Evolutionary conservation across 805 yeast genomes (phyloP), one percentile per base, ranked within the genome.

Genomic region (Nakazawaea ernobii): DNA sequence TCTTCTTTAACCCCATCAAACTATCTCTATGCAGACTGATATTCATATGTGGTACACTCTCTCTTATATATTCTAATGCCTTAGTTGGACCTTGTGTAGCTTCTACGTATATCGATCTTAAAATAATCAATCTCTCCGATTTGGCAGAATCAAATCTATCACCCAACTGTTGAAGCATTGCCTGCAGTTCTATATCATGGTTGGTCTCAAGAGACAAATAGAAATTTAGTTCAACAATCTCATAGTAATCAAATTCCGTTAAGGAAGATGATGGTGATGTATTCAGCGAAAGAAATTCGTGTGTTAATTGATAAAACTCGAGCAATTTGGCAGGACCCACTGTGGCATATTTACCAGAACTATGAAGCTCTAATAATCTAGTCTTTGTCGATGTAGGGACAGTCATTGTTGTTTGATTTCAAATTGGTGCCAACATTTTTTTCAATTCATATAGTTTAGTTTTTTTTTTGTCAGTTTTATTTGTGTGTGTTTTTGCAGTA

Each of bases 211-310:
- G 62, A 5, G 82, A 67, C 14, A 90, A 69, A 57, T 78, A 79
- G 62, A 88, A 87, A 44, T 85, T 81, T 56, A 88, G 73, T 60
- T 88, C 95, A 53, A 82, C 69, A 29, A 91, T 62, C 7, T 76
- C 70, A 59, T 75, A 82, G 33, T 66, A 61, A 46, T 75, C 79
- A 44, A 74, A 63, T n/a, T 79, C 72, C 2, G 62, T 56, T 8
- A 69, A 65, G 20, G 48, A 50, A 17, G 68, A 64, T n/a, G 67
- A 54, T 4, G 50, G 36, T 29, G 61, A 44, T 48, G 70, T 69
- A 39, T 61, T 49, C 10, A 57, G 46, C 10, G 58, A 48, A 24
- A 78, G 57, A 54, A 79, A 68, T 46, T 75, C 76, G 4, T 57
- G 52, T 48, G 71, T 69, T 24, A 73, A 51, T 1, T 65, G 53